Evolutionary conservation across 2,329 filamentous ascomycete species (phyloP).

Genomic region (Colletotrichum chlorophyti): DNA sequence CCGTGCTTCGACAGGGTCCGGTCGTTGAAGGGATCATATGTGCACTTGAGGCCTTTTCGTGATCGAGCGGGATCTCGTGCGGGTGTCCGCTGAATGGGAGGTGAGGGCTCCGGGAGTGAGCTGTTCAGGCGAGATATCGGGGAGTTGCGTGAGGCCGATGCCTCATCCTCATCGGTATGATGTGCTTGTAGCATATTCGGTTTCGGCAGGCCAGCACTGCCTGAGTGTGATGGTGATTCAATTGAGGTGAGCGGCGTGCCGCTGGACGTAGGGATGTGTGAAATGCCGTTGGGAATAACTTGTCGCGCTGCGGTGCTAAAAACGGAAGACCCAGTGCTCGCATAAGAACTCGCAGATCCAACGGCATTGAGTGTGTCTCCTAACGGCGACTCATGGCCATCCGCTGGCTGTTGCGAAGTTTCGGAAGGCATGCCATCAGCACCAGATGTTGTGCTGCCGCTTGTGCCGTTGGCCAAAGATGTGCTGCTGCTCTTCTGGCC

Average conservation of each 20-base stretch:
- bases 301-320: conserved; percentile 62
- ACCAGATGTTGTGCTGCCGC: conserved; percentile 8
- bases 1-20: conserved; percentile 55
- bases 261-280: conserved; percentile 50
- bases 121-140: conserved; percentile 39
- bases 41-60: conserved; percentile 64
- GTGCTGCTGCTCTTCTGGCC: conserved; percentile 35
- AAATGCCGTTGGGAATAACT: conserved; percentile 48
- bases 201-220: conserved; percentile 56
- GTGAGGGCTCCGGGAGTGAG: conserved; percentile 39
- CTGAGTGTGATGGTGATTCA: conserved; percentile 59
- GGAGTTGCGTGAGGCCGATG: conserved; percentile 35
- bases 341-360: conserved; percentile 75
- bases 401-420: conserved; percentile 46
- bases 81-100: conserved; percentile 51
- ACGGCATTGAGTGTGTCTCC: conserved; percentile 74
- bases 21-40: conserved; percentile 66
- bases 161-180: conserved; percentile 46
- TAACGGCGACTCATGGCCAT: conserved; percentile 65
- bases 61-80: conserved; percentile 63
- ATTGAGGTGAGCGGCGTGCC: conserved; percentile 58
- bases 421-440: conserved; percentile 37
- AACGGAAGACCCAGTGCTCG: conserved; percentile 74
- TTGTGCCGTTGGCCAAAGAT: conserved; percentile 28
- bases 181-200: conserved; percentile 61